Conservation (phyloP, 805 yeast genomes). For the Lachancea lanzarotensis region DNA sequence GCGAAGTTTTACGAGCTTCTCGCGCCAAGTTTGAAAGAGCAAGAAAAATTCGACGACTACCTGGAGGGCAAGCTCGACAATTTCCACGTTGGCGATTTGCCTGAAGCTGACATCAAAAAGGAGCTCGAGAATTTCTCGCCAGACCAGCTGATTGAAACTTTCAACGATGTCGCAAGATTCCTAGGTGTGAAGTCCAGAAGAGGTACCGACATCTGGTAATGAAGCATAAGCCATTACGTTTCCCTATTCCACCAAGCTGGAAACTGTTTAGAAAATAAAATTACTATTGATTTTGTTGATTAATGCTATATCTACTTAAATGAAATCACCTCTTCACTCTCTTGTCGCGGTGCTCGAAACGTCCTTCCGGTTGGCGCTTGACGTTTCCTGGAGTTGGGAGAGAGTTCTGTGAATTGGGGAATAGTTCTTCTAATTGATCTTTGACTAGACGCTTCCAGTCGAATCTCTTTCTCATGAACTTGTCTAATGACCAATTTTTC, state of each 20-base stretch:
- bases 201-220: constrained; percentile 44
- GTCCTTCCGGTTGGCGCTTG: constrained; percentile 1
- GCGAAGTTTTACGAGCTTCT: constrained; percentile 71
- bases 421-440: constrained; percentile 41
- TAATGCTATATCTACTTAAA: neutral
- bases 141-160: constrained; percentile 48
- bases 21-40: constrained; percentile 55
- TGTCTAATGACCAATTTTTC: constrained; percentile 91
- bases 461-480: constrained; percentile 59
- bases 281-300: neutral
- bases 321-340: neutral
- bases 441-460: constrained; percentile 76
- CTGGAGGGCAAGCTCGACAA: constrained; percentile 44
- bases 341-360: neutral
- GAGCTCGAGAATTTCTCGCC: constrained; percentile 33
- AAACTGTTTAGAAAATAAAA: too few relatives aligned
- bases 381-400: constrained; percentile 15
- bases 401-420: constrained; percentile 32
- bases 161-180: constrained; percentile 60
- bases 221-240: too few relatives aligned
- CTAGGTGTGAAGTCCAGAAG: constrained; percentile 57
- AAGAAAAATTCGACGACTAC: constrained; percentile 44
- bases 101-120: constrained; percentile 26
- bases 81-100: constrained; percentile 33
- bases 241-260: too few relatives aligned